Base-by-base conservation (phyloP, 345 rosid species). In the Eucalyptus curtisii region DNA sequence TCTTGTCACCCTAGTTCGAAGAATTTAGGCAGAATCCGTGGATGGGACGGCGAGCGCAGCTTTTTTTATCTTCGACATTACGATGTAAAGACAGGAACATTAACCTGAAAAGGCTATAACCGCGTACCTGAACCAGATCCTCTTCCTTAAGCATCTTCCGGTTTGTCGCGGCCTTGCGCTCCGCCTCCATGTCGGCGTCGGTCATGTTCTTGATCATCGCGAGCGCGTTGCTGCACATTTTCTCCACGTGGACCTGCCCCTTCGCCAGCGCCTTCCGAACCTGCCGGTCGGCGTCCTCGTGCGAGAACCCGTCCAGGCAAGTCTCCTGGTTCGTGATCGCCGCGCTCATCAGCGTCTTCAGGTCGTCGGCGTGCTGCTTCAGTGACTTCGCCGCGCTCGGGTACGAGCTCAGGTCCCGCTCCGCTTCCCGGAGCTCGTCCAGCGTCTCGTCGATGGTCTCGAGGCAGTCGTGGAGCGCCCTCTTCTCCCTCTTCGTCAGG, bases 321-420 rank as follows among this genome's bases (percentile, higher is more conserved):
- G 98, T 96, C 85, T 93, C 99, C 45, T 94, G 98, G 91, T 97
- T 97, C 44, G 99, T 97, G 71, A 97, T 97, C 47, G 99, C 99
- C 4, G 99, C 91, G 87, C 99, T 96, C 90, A 96, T 64, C 19
- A 97, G 61, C 16, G 98, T 96, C 88, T 95, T 96, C 80, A 97
- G 95, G 92, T 97, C 97, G 49, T 94, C 96, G 1, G 99, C 96
- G 15, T 96, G 99, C 81, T 94, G 91, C 10, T 86, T 50, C 45
- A 96, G 89, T n/a, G 97, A 89, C 89, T 96, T 96, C 92, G 91
- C 92, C 87, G 44, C 30, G 82, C 47, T 90, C 2, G 99, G 99
- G 87, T 97, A 97, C 88, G 88, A 49, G 2, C 91, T 88, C 19
- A 97, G 94, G 89, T 96, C 99, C 57, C 91, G 95, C 12, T 87